Evolutionary conservation across 305 asterid species (phyloP).

Genomic region (Striga hermonthica): DNA sequence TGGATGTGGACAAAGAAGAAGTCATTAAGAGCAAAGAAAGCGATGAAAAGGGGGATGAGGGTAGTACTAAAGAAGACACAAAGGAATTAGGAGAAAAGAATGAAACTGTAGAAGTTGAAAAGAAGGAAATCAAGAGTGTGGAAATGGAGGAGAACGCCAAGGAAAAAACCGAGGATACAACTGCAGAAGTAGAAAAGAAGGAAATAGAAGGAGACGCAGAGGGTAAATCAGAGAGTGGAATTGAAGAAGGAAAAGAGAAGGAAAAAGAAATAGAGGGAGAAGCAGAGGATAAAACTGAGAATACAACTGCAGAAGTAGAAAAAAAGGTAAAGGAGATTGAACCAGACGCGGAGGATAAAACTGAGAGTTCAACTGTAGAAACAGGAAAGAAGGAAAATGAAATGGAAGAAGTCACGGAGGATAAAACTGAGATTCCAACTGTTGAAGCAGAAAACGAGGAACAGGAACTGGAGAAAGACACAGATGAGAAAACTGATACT

Average conservation of each 20-base stretch:
- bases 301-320: neutral
- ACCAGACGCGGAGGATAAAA: neutral
- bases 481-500: neutral
- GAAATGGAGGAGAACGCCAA: neutral
- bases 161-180: neutral
- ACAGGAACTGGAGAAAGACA: neutral
- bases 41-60: neutral
- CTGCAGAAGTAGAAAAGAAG: neutral
- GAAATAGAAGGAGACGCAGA: neutral
- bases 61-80: neutral
- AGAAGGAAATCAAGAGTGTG: neutral
- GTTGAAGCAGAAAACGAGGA: neutral
- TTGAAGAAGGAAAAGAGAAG: neutral
- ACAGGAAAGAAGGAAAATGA: neutral
- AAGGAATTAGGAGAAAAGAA: neutral
- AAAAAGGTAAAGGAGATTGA: neutral
- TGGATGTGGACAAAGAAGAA: conserved; percentile 25
- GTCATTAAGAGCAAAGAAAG: conserved; percentile 34
- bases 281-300: neutral
- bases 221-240: neutral
- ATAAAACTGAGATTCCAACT: neutral
- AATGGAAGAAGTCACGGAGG: neutral
- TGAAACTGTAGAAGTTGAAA: neutral
- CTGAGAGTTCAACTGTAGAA: neutral
- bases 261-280: conserved; percentile 8